Evolutionary conservation across 140 eudicot genomes (phyloP).

Genomic region (Oenanthe javanica): DNA sequence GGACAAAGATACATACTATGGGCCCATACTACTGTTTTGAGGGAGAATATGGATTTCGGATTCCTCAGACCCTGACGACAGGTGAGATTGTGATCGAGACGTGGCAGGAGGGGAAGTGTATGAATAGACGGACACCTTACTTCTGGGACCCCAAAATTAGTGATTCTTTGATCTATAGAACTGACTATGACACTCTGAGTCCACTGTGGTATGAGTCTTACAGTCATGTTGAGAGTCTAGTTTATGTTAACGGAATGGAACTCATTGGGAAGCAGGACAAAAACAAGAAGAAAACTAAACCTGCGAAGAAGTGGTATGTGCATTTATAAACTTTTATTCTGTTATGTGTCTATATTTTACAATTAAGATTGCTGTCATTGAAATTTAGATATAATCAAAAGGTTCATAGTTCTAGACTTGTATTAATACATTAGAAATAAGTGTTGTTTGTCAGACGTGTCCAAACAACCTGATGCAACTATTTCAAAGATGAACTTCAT

Average conservation of each 20-base stretch:
- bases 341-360: background rate
- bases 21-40: background rate
- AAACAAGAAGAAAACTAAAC: background rate
- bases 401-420: background rate
- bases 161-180: background rate
- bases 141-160: background rate
- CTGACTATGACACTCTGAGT: background rate
- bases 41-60: background rate
- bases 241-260: constrained; percentile 1
- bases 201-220: background rate
- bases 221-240: background rate
- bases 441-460: too few species aligned
- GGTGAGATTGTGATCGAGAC: background rate
- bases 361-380: background rate
- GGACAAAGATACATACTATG: background rate
- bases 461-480: background rate
- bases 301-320: background rate
- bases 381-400: background rate
- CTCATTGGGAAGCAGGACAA: background rate
- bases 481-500: background rate
- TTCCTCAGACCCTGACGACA: background rate
- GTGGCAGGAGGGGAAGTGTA: background rate
- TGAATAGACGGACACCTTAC: background rate
- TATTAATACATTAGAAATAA: background rate
- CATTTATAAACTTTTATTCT: background rate